Evolutionary conservation across 176 grass and related monocot species (phyloP).

Genomic region (Eragrostis curvula): DNA sequence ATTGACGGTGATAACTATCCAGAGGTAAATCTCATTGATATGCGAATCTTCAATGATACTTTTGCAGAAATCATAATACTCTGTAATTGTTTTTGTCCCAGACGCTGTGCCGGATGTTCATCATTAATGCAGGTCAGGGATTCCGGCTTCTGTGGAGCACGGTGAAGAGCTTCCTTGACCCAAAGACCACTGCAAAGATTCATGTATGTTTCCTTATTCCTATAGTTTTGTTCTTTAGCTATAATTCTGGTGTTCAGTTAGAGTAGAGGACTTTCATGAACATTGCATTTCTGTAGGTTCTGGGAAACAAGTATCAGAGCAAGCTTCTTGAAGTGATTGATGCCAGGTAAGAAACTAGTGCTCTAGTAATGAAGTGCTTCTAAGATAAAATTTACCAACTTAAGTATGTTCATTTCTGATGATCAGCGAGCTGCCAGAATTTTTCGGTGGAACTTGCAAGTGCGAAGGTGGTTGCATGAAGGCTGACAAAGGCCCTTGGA

Average conservation of each 20-base stretch:
- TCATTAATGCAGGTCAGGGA: slow-evolving; percentile 96
- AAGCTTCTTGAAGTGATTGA: slow-evolving; percentile 98
- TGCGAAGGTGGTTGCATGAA: slow-evolving; percentile 90
- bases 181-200: slow-evolving; percentile 98
- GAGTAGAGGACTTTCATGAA: neutral
- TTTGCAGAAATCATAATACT: neutral
- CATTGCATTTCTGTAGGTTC: slow-evolving; percentile 62
- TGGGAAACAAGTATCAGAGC: slow-evolving; percentile 98
- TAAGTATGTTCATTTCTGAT: slow-evolving; percentile 14
- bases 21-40: slow-evolving; percentile 61
- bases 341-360: slow-evolving; percentile 60
- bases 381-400: neutral
- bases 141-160: slow-evolving; percentile 94
- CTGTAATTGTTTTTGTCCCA: slow-evolving; percentile 38
- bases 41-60: neutral
- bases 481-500: slow-evolving; percentile 98
- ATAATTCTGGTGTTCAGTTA: neutral
- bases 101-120: slow-evolving; percentile 97
- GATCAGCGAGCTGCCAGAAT: slow-evolving; percentile 86
- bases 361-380: neutral
- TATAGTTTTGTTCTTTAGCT: slow-evolving; percentile 23
- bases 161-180: slow-evolving; percentile 95
- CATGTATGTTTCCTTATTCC: slow-evolving; percentile 49
- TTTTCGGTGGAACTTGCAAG: slow-evolving; percentile 89
- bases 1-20: slow-evolving; percentile 97